A percentile compares a stretch with the other conserved stretches of the same genome.
These are phyloP conservation scores for Boechera stricta DNA, from an alignment of 345 rosid genomes.

Conservation along the genomic window DNA sequence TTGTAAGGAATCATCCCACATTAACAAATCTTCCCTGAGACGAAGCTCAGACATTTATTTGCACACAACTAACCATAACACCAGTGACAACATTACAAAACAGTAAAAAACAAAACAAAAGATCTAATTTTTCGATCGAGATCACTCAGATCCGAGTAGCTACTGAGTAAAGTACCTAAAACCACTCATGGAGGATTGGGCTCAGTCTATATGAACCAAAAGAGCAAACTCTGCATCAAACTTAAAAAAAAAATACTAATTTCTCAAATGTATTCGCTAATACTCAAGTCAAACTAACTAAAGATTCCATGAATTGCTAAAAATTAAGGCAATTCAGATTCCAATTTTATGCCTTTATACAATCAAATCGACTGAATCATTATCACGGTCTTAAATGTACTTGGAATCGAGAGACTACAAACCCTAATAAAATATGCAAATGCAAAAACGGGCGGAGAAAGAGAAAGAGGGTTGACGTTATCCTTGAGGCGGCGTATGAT, in stretches of 20 bases:
- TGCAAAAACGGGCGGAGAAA: not conserved
- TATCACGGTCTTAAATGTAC: not conserved
- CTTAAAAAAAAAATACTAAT: not conserved
- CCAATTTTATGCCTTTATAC: not conserved
- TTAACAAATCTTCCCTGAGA: not conserved
- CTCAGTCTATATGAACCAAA: slow-evolving; percentile 3
- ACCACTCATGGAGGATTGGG: not conserved
- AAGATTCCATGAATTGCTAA: slow-evolving; percentile 1
- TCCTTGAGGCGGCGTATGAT: slow-evolving; percentile 89
- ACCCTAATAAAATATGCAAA: slow-evolving; percentile 30
- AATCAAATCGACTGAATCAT: not conserved
- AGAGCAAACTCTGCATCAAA: slow-evolving; percentile 2
- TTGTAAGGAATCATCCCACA: not conserved
- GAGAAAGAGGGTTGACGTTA: slow-evolving; percentile 49
- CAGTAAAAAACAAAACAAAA: not conserved
- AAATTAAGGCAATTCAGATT: not conserved
- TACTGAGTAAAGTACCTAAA: not conserved
- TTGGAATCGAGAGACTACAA: slow-evolving; percentile 6
- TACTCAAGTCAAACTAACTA: slow-evolving; percentile 11
- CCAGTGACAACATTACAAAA: not conserved
- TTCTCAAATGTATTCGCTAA: not conserved
- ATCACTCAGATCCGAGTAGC: not conserved
- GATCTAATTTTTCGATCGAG: not conserved
- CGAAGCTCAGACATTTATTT: slow-evolving; percentile 1
- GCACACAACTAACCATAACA: not conserved